Evolutionary conservation across 768 basidiomycete genomes (phyloP).

Genomic region (Inosperma sp.): DNA sequence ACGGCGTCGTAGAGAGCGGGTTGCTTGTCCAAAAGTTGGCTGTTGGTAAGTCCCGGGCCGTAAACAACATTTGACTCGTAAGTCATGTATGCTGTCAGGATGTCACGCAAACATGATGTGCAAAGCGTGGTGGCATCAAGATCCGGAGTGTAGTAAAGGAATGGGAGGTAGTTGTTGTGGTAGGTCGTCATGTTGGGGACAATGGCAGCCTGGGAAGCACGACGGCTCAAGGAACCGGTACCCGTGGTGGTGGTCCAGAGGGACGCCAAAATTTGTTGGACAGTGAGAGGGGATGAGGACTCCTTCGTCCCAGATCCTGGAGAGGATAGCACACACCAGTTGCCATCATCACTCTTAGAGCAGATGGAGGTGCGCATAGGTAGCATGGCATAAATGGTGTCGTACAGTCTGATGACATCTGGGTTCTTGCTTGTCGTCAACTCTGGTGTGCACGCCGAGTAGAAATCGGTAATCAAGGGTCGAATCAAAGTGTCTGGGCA

Average conservation of each 20-base stretch:
- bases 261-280: slow-evolving; percentile 20
- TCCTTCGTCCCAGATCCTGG: slow-evolving; percentile 29
- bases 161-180: slow-evolving; percentile 59
- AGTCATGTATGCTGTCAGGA: slow-evolving; percentile 71
- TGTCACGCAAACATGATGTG: slow-evolving; percentile 72
- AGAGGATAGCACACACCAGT: slow-evolving; percentile 62
- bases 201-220: slow-evolving; percentile 29
- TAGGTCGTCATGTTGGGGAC: slow-evolving; percentile 57
- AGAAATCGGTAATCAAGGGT: slow-evolving; percentile 61
- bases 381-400: slow-evolving; percentile 65
- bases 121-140: slow-evolving; percentile 57
- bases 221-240: slow-evolving; percentile 28
- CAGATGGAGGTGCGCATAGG: slow-evolving; percentile 71
- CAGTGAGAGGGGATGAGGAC: slow-evolving; percentile 16
- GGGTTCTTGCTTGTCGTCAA: slow-evolving; percentile 47
- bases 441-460: slow-evolving; percentile 65
- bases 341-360: slow-evolving; percentile 62
- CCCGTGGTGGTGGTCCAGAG: slow-evolving; percentile 23
- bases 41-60: slow-evolving; percentile 64
- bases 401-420: slow-evolving; percentile 65
- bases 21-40: slow-evolving; percentile 65
- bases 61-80: slow-evolving; percentile 73
- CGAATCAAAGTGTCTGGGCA: slow-evolving; percentile 62
- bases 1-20: slow-evolving; percentile 58
- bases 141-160: slow-evolving; percentile 67